Percentiles rank a stretch among this genome's conserved stretches.
phyloP scores from a whole-genome alignment of 176 grass and related monocot genomes.

The Ampelocalamus luodianensis region DNA sequence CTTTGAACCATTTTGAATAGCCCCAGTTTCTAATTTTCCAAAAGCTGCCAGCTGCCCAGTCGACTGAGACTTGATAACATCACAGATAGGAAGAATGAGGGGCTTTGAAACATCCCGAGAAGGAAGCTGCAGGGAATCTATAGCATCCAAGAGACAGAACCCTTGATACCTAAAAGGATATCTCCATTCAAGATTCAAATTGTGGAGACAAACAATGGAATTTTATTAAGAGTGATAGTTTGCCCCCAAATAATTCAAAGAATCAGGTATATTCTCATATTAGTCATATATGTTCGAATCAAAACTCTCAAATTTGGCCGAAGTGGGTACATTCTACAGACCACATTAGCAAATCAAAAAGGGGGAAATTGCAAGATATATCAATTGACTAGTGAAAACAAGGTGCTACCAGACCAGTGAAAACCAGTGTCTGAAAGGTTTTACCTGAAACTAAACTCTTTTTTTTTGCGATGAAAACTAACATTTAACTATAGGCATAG shows the following conservation, averaged over 20 bases:
- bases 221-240: background rate
- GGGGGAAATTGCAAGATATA: background rate
- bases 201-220: background rate
- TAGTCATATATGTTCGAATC: background rate
- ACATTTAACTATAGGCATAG: background rate
- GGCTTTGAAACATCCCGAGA: constrained; percentile 88
- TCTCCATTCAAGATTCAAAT: constrained; percentile 31
- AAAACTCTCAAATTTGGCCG: background rate
- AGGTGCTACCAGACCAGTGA: background rate
- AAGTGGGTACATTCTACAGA: too few species aligned
- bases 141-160: constrained; percentile 77
- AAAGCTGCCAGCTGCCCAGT: constrained; percentile 85
- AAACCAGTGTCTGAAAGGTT: background rate
- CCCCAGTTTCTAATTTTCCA: constrained; percentile 96
- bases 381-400: background rate
- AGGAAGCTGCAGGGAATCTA: constrained; percentile 82
- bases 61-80: constrained; percentile 81
- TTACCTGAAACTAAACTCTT: background rate
- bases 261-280: background rate
- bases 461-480: background rate
- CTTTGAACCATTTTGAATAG: constrained; percentile 86
- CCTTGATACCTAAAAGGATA: constrained; percentile 75
- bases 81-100: constrained; percentile 96
- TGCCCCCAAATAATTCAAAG: background rate
- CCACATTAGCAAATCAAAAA: too few species aligned